Percentiles rank a stretch among this genome's conserved stretches.
Evolutionary conservation across 495 filamentous ascomycete genomes (phyloP).

Genomic region (Penicillium odoratum): DNA sequence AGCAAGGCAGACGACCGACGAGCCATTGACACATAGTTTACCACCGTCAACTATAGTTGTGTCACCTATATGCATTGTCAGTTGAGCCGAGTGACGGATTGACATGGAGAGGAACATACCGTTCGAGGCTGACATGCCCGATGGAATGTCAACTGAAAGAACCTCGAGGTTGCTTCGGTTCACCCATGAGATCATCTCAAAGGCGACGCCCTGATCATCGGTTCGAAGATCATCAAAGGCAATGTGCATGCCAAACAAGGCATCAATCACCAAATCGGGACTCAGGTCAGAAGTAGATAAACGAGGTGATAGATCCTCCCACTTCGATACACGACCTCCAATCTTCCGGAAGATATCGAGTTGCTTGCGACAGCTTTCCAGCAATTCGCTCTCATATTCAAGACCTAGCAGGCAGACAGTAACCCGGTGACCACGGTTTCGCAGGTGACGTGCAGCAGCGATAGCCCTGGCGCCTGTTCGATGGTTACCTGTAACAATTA

Average conservation of each 20-base stretch:
- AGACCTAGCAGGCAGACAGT: conserved; percentile 80
- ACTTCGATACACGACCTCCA: conserved; percentile 66
- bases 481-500: conserved; percentile 86
- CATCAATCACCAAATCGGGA: conserved; percentile 84
- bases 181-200: conserved; percentile 82
- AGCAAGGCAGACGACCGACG: conserved; percentile 77
- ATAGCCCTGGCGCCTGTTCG: conserved; percentile 80
- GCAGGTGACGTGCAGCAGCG: conserved; percentile 81
- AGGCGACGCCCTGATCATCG: conserved; percentile 78
- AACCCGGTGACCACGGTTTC: conserved; percentile 74
- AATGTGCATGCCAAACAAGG: conserved; percentile 78
- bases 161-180: conserved; percentile 77
- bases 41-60: conserved; percentile 62
- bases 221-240: conserved; percentile 80
- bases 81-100: conserved; percentile 27
- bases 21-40: conserved; percentile 69
- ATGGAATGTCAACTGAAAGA: conserved; percentile 83
- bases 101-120: conserved; percentile 53
- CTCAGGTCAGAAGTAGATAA: conserved; percentile 59
- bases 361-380: conserved; percentile 73
- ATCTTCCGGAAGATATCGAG: conserved; percentile 74
- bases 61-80: conserved; percentile 37
- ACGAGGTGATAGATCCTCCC: conserved; percentile 50
- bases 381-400: conserved; percentile 69
- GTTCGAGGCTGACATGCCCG: conserved; percentile 75